Evolutionary conservation across 139 green algal species (phyloP).

Genomic region (Chlamydomonas sphaeroides): DNA sequence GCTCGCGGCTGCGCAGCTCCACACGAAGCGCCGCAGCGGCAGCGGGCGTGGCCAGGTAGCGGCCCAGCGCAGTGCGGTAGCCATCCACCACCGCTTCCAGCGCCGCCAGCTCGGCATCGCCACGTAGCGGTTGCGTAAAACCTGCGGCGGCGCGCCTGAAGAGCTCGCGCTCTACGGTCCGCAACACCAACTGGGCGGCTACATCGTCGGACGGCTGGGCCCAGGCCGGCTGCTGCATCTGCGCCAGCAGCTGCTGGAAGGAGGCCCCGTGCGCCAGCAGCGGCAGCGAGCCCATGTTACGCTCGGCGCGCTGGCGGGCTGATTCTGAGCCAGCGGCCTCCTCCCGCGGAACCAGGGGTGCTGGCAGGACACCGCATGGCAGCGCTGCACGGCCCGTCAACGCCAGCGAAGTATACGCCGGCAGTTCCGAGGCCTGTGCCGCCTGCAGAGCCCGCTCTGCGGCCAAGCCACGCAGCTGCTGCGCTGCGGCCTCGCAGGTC

Average conservation of each 20-base stretch:
- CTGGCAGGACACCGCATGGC: too few species aligned
- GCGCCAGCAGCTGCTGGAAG: not conserved
- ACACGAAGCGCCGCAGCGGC: conserved; percentile 32
- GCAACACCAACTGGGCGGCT: conserved; percentile 42
- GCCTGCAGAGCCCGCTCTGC: conserved; percentile 5
- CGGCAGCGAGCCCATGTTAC: conserved; percentile 51
- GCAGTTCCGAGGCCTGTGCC: not conserved
- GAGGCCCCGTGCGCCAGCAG: not conserved
- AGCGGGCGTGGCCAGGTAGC: not conserved
- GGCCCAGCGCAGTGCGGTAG: conserved; percentile 36
- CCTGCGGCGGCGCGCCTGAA: conserved; percentile 28
- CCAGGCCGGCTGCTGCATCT: not conserved
- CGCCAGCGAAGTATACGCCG: too few species aligned
- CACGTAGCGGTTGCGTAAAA: not conserved
- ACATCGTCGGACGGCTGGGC: conserved; percentile 8
- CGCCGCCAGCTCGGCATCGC: conserved; percentile 9
- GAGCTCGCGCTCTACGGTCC: conserved; percentile 51
- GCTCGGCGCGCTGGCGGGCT: not conserved
- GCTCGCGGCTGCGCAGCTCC: conserved; percentile 58
- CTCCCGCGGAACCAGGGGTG: too few species aligned
- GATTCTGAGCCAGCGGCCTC: too few species aligned
- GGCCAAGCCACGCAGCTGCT: conserved; percentile 3
- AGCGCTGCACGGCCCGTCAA: too few species aligned
- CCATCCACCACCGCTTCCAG: conserved; percentile 47
- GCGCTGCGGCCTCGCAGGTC: not conserved